A percentile compares a stretch with the other conserved stretches of the same genome.
These are phyloP conservation scores for Aspergillus baeticus DNA, from an alignment of 495 filamentous ascomycete genomes.

Conservation along the genomic window DNA sequence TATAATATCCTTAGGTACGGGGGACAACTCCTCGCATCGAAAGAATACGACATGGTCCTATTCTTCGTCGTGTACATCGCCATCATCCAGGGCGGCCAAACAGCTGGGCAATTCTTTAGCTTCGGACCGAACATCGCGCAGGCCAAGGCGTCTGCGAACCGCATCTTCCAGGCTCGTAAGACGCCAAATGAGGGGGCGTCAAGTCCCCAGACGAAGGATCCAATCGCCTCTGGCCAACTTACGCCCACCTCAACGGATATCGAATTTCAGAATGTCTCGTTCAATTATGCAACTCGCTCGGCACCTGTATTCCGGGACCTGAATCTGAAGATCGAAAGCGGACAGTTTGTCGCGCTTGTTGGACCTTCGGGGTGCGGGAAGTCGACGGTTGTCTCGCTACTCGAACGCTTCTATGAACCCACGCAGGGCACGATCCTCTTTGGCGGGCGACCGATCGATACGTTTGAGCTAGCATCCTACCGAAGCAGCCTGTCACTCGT, in stretches of 20 bases:
- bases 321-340: constrained; percentile 51
- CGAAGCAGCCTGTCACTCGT: constrained; percentile 58
- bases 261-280: constrained; percentile 51
- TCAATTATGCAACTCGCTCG: constrained; percentile 57
- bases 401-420: constrained; percentile 38
- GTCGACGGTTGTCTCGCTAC: constrained; percentile 60
- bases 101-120: constrained; percentile 53
- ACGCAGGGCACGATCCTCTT: constrained; percentile 37
- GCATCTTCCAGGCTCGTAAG: constrained; percentile 39
- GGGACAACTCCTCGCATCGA: constrained; percentile 49
- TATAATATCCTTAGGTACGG: constrained; percentile 38
- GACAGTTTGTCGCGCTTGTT: constrained; percentile 67
- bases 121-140: constrained; percentile 53
- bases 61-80: constrained; percentile 63
- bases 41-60: constrained; percentile 46
- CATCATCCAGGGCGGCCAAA: constrained; percentile 57
- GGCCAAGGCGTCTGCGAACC: constrained; percentile 53
- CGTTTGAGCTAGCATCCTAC: constrained; percentile 41
- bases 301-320: constrained; percentile 46
- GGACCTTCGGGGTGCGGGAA: constrained; percentile 73
- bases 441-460: constrained; percentile 49
- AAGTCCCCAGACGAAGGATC: too few species aligned
- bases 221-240: too few species aligned
- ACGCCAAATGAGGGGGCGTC: too few species aligned
- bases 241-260: not conserved